These are phyloP conservation scores for Colletotrichum sp. DNA, from an alignment of 2,329 filamentous ascomycete species.

Conservation along the genomic window DNA sequence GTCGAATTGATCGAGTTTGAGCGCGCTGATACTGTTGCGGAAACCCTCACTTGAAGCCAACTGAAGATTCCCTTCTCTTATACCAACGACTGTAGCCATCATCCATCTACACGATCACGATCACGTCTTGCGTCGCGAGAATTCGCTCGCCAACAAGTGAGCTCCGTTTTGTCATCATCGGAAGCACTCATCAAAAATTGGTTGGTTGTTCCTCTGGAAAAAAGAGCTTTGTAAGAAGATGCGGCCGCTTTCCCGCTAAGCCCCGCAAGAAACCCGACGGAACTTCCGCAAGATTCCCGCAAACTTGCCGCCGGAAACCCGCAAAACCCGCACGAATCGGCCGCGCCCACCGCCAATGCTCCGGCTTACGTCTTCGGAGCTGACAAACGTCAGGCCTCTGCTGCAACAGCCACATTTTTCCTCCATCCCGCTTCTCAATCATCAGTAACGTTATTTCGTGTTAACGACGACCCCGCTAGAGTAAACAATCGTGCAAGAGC, in stretches of 20 bases:
- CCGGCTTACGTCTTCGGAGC: background rate
- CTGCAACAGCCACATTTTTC: background rate
- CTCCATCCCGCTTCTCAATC: background rate
- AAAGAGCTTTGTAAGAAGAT: background rate
- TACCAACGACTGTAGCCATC: background rate
- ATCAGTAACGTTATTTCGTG: background rate
- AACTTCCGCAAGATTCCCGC: background rate
- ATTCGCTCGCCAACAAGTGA: background rate
- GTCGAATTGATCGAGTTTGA: background rate
- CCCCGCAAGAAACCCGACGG: background rate
- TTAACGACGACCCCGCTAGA: background rate
- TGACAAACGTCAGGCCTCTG: background rate
- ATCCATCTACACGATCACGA: background rate
- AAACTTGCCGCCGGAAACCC: constrained; percentile 20
- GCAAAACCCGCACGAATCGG: constrained; percentile 6
- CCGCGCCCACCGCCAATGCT: background rate
- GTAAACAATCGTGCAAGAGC: background rate
- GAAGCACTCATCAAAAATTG: background rate
- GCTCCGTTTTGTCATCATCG: background rate
- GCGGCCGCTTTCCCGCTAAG: background rate
- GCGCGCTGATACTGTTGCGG: background rate
- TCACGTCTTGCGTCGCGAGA: background rate
- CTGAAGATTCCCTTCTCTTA: background rate
- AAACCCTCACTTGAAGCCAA: background rate
- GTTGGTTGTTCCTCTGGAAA: rapidly evolving